phyloP scores from a whole-genome alignment of 2,329 filamentous ascomycete species.

The Paraphoma sp. region DNA sequence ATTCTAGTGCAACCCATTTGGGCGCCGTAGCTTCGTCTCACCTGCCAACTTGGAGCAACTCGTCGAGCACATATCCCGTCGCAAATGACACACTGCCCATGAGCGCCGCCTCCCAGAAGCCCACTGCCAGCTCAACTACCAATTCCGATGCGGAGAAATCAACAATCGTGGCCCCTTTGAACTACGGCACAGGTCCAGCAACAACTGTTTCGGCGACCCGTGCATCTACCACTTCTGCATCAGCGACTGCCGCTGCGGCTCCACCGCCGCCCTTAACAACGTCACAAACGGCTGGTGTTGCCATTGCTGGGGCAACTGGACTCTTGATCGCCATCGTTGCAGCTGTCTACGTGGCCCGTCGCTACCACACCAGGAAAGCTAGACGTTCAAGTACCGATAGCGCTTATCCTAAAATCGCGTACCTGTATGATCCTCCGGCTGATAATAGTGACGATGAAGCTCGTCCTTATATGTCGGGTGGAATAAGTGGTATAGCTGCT shows the following conservation, averaged over 20 bases:
- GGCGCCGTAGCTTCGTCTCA: background rate
- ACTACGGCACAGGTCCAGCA: background rate
- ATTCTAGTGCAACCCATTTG: background rate
- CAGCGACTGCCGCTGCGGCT: slow-evolving; percentile 12
- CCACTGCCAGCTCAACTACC: background rate
- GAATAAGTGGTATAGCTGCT: slow-evolving; percentile 11
- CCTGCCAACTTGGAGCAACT: background rate
- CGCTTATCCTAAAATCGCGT: slow-evolving; percentile 41
- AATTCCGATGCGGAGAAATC: background rate
- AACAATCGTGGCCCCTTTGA: background rate
- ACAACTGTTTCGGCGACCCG: slow-evolving; percentile 5
- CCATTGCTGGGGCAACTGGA: slow-evolving; percentile 41
- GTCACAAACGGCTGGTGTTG: slow-evolving; percentile 45
- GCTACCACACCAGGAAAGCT: slow-evolving; percentile 28
- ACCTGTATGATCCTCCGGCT: slow-evolving; percentile 41
- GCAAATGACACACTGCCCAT: background rate
- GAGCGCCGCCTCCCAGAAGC: background rate
- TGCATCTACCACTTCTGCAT: slow-evolving; percentile 16
- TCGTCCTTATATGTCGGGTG: slow-evolving; percentile 33
- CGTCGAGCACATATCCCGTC: background rate
- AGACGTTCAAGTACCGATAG: slow-evolving; percentile 31
- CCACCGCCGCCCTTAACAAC: slow-evolving; percentile 32
- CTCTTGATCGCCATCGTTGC: slow-evolving; percentile 43
- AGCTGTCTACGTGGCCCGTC: slow-evolving; percentile 40
- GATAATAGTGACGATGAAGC: slow-evolving; percentile 3